These are phyloP conservation scores for Brettanomyces naardenensis DNA, from an alignment of 805 yeast genomes.

Conservation along the genomic window DNA sequence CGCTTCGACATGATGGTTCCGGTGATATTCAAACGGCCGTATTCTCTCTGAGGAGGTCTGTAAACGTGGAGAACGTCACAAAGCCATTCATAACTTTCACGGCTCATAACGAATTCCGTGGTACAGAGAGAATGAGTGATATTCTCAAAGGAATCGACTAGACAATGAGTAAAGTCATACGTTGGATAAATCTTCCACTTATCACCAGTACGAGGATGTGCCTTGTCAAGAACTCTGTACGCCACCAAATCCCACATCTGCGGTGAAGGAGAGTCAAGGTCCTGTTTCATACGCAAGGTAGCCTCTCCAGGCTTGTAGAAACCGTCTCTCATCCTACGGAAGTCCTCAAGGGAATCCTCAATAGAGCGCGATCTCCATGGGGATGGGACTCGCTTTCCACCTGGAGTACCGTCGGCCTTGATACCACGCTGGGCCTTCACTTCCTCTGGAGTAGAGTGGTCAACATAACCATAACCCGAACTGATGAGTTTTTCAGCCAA, in stretches of 20 bases:
- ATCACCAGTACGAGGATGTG: slow-evolving; percentile 94
- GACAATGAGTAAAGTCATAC: slow-evolving; percentile 97
- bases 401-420: slow-evolving; percentile 84
- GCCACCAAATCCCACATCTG: slow-evolving; percentile 99
- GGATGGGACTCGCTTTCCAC: slow-evolving; percentile 86
- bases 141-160: slow-evolving; percentile 95
- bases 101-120: slow-evolving; percentile 82
- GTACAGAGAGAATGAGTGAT: slow-evolving; percentile 95
- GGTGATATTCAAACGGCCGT: slow-evolving; percentile 90
- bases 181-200: slow-evolving; percentile 99
- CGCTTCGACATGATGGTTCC: slow-evolving; percentile 95
- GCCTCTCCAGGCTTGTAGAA: slow-evolving; percentile 85
- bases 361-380: slow-evolving; percentile 61
- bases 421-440: slow-evolving; percentile 87
- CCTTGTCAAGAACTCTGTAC: slow-evolving; percentile 84
- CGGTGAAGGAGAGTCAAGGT: slow-evolving; percentile 81
- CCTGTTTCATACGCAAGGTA: slow-evolving; percentile 94
- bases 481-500: slow-evolving; percentile 78
- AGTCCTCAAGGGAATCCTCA: slow-evolving; percentile 71
- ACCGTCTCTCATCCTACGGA: slow-evolving; percentile 90
- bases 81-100: slow-evolving; percentile 97
- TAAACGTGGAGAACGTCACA: slow-evolving; percentile 92
- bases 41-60: slow-evolving; percentile 98
- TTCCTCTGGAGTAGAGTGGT: slow-evolving; percentile 89
- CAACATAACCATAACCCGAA: slow-evolving; percentile 75